Percentiles rank a stretch among this genome's conserved stretches.
Conservation (phyloP, 345 rosid species). For the Brassica nigra region DNA sequence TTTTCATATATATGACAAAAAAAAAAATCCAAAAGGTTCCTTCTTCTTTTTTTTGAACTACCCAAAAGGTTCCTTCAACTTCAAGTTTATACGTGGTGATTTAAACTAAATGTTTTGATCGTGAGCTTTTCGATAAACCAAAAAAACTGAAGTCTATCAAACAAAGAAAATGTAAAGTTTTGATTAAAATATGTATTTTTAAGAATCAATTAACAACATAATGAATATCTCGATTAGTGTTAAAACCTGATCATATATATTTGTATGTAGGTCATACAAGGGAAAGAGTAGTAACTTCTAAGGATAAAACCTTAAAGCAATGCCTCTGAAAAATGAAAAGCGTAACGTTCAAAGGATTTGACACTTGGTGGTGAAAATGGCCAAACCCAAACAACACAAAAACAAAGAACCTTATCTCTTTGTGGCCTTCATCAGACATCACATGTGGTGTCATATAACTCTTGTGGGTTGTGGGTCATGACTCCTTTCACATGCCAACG, state of each 20-base stretch:
- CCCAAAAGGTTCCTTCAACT: neutral
- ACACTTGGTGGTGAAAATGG: neutral
- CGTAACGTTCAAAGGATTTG: neutral
- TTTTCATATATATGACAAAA: neutral
- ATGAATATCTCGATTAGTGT: neutral
- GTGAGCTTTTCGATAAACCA: neutral
- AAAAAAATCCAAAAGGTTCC: neutral
- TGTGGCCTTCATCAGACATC: neutral
- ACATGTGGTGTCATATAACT: conserved; percentile 31
- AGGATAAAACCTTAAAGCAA: neutral
- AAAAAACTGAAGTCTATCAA: neutral
- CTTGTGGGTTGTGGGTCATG: conserved; percentile 32
- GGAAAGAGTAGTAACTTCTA: neutral
- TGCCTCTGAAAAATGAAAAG: neutral
- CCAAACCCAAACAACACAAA: neutral
- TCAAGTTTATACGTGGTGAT: neutral
- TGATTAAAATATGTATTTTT: neutral
- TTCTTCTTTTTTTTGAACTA: too few species aligned
- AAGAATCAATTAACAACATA: neutral
- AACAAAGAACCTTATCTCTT: neutral
- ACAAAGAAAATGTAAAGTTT: neutral
- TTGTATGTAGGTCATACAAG: neutral
- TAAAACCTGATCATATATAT: neutral
- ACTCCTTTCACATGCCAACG: conserved; percentile 26
- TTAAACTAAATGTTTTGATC: neutral